phyloP scores from a whole-genome alignment of 495 filamentous ascomycete species.

The Alectoria sarmentosa region DNA sequence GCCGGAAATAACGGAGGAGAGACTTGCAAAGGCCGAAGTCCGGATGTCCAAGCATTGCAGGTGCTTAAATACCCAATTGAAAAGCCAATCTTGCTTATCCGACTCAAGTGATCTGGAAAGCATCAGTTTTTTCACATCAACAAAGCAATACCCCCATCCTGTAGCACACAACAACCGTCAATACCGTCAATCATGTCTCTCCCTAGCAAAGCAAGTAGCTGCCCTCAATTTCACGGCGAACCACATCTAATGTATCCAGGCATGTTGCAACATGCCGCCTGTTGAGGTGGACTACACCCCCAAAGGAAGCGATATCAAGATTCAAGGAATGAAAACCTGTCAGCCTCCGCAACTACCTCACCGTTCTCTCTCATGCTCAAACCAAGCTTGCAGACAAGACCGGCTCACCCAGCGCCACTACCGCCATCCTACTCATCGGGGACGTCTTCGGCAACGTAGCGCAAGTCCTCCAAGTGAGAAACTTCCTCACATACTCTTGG shows the following conservation, averaged over 20 bases:
- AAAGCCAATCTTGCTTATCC: too few species aligned
- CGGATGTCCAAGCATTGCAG: too few species aligned
- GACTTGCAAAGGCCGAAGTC: too few species aligned
- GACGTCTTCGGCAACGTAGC: slow-evolving; percentile 56
- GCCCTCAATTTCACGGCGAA: background rate
- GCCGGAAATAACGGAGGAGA: too few species aligned
- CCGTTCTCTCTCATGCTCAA: background rate
- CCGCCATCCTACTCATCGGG: slow-evolving; percentile 55
- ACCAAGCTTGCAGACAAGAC: slow-evolving; percentile 50
- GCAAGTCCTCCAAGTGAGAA: background rate
- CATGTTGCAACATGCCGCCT: slow-evolving; percentile 62
- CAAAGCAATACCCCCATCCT: background rate
- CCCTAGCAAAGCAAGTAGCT: background rate
- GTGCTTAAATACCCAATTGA: too few species aligned
- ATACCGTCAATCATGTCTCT: background rate
- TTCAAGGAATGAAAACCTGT: slow-evolving; percentile 49
- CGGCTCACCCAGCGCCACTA: slow-evolving; percentile 49
- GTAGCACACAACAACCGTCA: background rate
- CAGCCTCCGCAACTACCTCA: background rate
- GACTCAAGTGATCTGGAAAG: too few species aligned
- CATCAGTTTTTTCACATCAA: too few species aligned
- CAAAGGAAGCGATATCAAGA: slow-evolving; percentile 51
- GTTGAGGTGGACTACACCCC: slow-evolving; percentile 42
- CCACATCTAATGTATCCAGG: slow-evolving; percentile 29
- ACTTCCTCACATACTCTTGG: background rate